Percentiles rank a stretch among this genome's conserved stretches.
phyloP scores from a whole-genome alignment of 176 grass and related monocot species.

The Raddia guianensis region DNA sequence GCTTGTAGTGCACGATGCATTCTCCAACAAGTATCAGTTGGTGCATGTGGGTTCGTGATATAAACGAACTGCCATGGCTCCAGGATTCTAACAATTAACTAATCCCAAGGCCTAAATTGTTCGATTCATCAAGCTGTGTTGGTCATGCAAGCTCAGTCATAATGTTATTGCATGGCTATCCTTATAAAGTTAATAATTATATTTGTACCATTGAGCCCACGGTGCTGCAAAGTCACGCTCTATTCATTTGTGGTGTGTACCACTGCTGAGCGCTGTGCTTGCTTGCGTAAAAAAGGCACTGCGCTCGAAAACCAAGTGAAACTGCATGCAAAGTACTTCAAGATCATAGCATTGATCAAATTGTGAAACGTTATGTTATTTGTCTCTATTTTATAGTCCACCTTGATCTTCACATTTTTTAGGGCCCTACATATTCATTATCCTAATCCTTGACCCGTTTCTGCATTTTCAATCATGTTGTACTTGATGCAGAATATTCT shows the following conservation, averaged over 20 bases:
- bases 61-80: conserved; percentile 25
- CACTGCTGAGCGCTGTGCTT: not conserved
- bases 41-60: conserved; percentile 32
- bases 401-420: not conserved
- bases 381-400: not conserved
- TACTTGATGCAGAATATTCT: not conserved
- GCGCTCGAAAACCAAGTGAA: not conserved
- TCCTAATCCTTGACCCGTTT: not conserved
- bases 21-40: conserved; percentile 23
- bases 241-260: not conserved
- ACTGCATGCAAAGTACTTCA: not conserved
- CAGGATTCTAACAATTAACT: not conserved
- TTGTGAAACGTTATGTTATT: not conserved
- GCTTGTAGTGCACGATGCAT: conserved; percentile 35
- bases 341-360: not conserved
- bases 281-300: not conserved
- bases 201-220: too few relatives aligned
- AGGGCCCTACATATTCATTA: not conserved
- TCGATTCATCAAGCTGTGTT: not conserved
- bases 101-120: not conserved
- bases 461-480: not conserved
- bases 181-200: not conserved
- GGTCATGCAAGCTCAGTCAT: not conserved
- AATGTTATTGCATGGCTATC: not conserved
- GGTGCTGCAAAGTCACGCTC: not conserved